Conservation (phyloP, 1,284 basidiomycete genomes). For the Gomphus sp. region DNA sequence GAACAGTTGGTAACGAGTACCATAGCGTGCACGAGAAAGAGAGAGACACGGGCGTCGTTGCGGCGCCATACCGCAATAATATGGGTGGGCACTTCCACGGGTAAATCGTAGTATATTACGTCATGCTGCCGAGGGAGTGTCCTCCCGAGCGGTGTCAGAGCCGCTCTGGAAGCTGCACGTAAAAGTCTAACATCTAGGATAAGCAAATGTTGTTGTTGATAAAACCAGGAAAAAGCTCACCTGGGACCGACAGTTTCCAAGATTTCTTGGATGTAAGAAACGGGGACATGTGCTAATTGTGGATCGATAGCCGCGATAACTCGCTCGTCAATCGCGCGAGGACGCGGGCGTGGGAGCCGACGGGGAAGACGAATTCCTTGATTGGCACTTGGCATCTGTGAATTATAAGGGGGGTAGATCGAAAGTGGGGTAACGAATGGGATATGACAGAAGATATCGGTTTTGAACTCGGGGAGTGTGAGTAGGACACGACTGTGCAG, state of each 20-base stretch:
- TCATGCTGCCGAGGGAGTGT: constrained; percentile 11
- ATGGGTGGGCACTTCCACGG: constrained; percentile 12
- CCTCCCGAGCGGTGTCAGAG: constrained; percentile 21
- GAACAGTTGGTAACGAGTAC: constrained; percentile 13
- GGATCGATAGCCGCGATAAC: constrained; percentile 24
- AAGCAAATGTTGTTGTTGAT: constrained; percentile 8
- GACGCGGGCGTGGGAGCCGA: constrained; percentile 22
- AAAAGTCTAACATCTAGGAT: constrained; percentile 16
- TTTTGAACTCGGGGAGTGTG: too few species aligned
- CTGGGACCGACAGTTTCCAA: constrained; percentile 25
- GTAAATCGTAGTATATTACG: neutral
- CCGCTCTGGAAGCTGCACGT: constrained; percentile 40
- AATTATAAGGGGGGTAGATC: neutral
- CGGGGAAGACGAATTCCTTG: constrained; percentile 20
- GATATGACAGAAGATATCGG: neutral
- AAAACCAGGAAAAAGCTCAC: constrained; percentile 21
- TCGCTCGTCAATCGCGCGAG: constrained; percentile 19
- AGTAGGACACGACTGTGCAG: neutral
- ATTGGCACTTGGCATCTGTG: constrained; percentile 19
- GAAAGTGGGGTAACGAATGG: neutral
- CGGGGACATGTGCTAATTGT: constrained; percentile 22
- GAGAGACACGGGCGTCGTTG: neutral
- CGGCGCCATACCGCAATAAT: constrained; percentile 10
- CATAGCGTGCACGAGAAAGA: constrained; percentile 13
- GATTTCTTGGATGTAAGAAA: constrained; percentile 28